Percentiles rank a stretch among this genome's conserved stretches.
Evolutionary conservation across 768 basidiomycete species (phyloP).

Genomic region (Porpolomopsis calyptriformis): DNA sequence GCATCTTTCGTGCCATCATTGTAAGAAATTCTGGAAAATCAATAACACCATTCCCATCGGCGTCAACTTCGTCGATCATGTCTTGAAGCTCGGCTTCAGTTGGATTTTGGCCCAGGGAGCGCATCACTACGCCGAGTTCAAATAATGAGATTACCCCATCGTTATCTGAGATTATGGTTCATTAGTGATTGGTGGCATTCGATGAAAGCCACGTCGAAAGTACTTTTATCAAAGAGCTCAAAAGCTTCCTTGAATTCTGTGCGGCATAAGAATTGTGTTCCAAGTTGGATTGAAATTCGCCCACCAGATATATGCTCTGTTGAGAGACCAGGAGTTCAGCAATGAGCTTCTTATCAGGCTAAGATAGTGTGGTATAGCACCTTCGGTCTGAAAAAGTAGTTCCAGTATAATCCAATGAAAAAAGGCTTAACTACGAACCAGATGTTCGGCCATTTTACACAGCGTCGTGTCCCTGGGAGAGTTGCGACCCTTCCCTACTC

Average conservation of each 20-base stretch:
- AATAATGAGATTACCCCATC: constrained; percentile 88
- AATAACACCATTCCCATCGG: constrained; percentile 80
- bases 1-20: constrained; percentile 84
- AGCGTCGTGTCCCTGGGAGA: too few species aligned
- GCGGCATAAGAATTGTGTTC: background rate
- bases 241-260: constrained; percentile 98
- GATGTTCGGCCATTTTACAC: constrained; percentile 47
- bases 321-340: constrained; percentile 2
- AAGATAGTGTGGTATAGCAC: constrained; percentile 27
- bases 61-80: constrained; percentile 69
- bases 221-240: constrained; percentile 93
- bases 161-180: constrained; percentile 71
- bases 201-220: too few species aligned
- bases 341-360: constrained; percentile 4
- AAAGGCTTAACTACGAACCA: constrained; percentile 30
- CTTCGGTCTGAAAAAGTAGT: constrained; percentile 38
- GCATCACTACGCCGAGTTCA: constrained; percentile 90
- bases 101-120: constrained; percentile 86
- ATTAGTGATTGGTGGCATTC: too few species aligned
- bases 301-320: constrained; percentile 89
- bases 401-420: constrained; percentile 8
- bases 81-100: constrained; percentile 87
- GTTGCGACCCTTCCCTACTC: too few species aligned
- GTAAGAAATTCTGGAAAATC: constrained; percentile 78
- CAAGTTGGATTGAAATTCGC: constrained; percentile 23